phyloP scores from a whole-genome alignment of 768 basidiomycete genomes.

The Neoboletus brunneissimus region DNA sequence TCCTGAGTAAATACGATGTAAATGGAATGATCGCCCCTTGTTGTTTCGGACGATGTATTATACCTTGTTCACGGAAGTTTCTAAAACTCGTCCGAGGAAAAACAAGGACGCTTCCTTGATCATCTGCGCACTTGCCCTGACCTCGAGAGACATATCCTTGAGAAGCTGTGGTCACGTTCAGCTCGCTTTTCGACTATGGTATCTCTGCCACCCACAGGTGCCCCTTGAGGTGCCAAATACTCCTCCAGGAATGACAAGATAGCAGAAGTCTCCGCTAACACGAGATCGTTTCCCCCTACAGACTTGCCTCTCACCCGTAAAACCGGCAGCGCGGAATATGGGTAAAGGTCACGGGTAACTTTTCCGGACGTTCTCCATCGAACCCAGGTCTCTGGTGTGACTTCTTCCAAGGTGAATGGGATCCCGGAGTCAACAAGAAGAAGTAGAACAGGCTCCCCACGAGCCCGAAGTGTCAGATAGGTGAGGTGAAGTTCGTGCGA shows the following conservation, averaged over 20 bases:
- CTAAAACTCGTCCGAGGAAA: constrained; percentile 13
- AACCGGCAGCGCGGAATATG: constrained; percentile 26
- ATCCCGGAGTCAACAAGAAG: constrained; percentile 26
- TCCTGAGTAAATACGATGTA: constrained; percentile 11
- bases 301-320: constrained; percentile 19
- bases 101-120: constrained; percentile 26
- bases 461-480: constrained; percentile 24
- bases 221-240: constrained; percentile 12
- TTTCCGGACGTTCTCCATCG: constrained; percentile 13
- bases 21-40: not conserved
- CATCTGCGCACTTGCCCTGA: constrained; percentile 17
- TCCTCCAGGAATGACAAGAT: constrained; percentile 26
- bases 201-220: constrained; percentile 10
- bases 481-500: constrained; percentile 18
- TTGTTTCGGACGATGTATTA: not conserved
- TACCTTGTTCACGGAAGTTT: constrained; percentile 11
- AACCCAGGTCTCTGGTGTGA: constrained; percentile 15
- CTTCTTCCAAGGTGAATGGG: constrained; percentile 20
- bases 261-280: constrained; percentile 26
- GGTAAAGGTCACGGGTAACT: constrained; percentile 20
- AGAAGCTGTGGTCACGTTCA: constrained; percentile 13
- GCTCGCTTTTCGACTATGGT: not conserved
- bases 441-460: constrained; percentile 27
- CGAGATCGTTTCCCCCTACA: constrained; percentile 8
- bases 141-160: constrained; percentile 18